These are phyloP conservation scores for Aureobasidium musti DNA, from an alignment of 2,329 filamentous ascomycete species.

Conservation along the genomic window DNA sequence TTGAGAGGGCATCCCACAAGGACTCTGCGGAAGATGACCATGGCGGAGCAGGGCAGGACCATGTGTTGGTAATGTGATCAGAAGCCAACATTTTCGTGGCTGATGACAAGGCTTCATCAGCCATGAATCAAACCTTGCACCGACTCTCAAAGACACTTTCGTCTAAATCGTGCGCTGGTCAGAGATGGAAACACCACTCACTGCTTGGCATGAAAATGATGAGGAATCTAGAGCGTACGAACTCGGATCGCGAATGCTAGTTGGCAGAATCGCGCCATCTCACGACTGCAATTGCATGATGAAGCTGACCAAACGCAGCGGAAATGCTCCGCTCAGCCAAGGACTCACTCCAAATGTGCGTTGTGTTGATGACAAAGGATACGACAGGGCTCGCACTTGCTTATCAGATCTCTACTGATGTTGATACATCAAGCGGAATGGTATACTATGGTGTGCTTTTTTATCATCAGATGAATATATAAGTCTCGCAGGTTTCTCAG, in stretches of 20 bases:
- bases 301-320: conserved; percentile 16
- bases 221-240: background rate
- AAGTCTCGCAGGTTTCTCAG: background rate
- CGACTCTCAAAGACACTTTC: background rate
- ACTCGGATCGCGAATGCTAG: too few species aligned
- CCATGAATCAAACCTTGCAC: background rate
- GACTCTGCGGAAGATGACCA: background rate
- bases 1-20: background rate
- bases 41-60: too few species aligned
- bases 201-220: background rate
- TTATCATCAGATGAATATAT: background rate
- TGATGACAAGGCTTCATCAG: background rate
- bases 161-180: background rate
- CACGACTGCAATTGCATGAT: background rate
- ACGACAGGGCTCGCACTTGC: background rate
- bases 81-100: background rate
- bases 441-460: conserved; percentile 1
- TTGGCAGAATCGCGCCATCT: background rate
- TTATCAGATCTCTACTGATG: background rate
- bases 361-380: background rate
- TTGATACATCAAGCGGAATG: background rate
- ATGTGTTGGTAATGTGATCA: background rate
- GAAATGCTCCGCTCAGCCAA: background rate
- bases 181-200: background rate
- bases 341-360: background rate